These are phyloP conservation scores for Brassica nigra DNA, from an alignment of 345 rosid species.

Conservation along the genomic window DNA sequence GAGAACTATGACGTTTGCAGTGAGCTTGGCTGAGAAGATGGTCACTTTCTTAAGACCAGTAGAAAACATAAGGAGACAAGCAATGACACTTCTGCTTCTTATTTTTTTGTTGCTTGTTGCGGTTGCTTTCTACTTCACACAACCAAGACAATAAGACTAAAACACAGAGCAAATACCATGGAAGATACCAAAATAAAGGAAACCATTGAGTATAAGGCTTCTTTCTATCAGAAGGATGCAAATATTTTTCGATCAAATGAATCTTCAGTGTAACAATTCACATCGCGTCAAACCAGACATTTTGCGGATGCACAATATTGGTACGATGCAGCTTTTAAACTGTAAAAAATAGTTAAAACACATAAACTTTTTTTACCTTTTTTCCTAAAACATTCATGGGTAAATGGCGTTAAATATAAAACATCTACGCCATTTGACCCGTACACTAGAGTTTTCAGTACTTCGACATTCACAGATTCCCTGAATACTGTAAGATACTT, in stretches of 20 bases:
- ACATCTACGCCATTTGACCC: conserved; percentile 43
- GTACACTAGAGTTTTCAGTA: conserved; percentile 44
- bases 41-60: conserved; percentile 22
- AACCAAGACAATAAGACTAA: conserved; percentile 3
- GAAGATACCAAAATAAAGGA: background rate
- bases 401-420: conserved; percentile 53
- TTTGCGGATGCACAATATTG: background rate
- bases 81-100: conserved; percentile 13
- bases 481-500: conserved; percentile 38
- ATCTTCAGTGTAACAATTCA: background rate
- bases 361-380: background rate
- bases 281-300: background rate
- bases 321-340: background rate
- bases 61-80: conserved; percentile 31
- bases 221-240: conserved; percentile 17
- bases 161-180: background rate
- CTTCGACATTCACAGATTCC: conserved; percentile 39
- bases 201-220: background rate
- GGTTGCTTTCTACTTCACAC: conserved; percentile 37
- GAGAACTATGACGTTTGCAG: conserved; percentile 48
- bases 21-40: conserved; percentile 40
- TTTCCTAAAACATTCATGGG: conserved; percentile 42
- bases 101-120: conserved; percentile 35
- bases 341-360: background rate
- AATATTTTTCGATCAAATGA: background rate